Conservation (phyloP, 1,284 basidiomycete genomes). For the Heterobasidion parviporum region DNA sequence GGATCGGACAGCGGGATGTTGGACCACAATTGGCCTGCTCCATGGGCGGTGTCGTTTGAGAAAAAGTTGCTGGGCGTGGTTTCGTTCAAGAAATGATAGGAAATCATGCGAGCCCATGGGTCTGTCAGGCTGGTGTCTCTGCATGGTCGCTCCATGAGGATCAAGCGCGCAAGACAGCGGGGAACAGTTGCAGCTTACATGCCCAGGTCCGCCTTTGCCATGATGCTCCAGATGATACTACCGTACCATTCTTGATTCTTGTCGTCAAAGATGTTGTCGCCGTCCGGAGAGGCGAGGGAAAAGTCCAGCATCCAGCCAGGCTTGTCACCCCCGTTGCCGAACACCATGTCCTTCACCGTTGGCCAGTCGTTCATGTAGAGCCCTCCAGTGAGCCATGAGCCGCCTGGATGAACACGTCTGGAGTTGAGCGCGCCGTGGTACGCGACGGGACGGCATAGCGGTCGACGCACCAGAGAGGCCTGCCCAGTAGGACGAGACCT, state of each 20-base stretch:
- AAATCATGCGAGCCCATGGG: constrained; percentile 53
- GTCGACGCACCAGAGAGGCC: constrained; percentile 46
- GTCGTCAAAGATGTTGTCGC: constrained; percentile 32
- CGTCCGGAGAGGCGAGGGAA: constrained; percentile 44
- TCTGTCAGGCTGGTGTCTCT: constrained; percentile 60
- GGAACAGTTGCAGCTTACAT: constrained; percentile 31
- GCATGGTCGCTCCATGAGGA: not conserved
- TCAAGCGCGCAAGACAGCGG: not conserved
- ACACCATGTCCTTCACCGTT: constrained; percentile 39
- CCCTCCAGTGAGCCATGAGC: constrained; percentile 58
- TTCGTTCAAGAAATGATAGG: constrained; percentile 61
- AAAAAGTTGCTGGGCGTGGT: constrained; percentile 52
- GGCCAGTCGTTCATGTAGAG: constrained; percentile 54
- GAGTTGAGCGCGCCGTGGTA: not conserved
- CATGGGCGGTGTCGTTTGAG: constrained; percentile 49
- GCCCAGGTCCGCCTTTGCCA: constrained; percentile 43
- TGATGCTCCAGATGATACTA: constrained; percentile 50
- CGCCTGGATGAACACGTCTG: constrained; percentile 30
- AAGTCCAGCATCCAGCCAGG: constrained; percentile 55
- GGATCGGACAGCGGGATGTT: constrained; percentile 33
- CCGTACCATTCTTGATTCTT: constrained; percentile 51
- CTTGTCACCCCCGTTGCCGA: constrained; percentile 38
- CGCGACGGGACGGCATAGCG: not conserved
- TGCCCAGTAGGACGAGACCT: constrained; percentile 53
- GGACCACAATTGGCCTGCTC: constrained; percentile 62